These are phyloP conservation scores for Cordyceps cateniannulata DNA, from an alignment of 2,329 filamentous ascomycete genomes.

Conservation along the genomic window DNA sequence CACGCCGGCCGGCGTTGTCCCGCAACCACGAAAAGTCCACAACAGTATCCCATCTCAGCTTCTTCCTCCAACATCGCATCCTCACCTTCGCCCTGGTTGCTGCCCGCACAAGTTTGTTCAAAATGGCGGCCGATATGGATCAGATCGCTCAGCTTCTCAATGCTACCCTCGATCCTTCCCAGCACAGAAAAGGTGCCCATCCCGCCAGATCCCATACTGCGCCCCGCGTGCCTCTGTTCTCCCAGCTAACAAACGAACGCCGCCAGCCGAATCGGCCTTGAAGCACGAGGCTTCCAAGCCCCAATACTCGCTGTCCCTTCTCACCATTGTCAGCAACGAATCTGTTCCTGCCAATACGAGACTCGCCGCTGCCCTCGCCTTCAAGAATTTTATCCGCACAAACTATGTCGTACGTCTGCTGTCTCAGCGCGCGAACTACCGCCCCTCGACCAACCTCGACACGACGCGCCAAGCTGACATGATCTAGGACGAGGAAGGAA, in stretches of 20 bases:
- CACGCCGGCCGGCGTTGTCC: slow-evolving; percentile 5
- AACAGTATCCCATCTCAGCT: neutral
- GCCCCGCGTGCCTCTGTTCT: slow-evolving; percentile 21
- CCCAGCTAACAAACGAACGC: slow-evolving; percentile 30
- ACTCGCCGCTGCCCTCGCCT: slow-evolving; percentile 82
- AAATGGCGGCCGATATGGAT: slow-evolving; percentile 51
- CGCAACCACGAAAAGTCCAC: slow-evolving; percentile 14
- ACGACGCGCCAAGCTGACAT: slow-evolving; percentile 15
- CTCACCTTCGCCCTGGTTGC: slow-evolving; percentile 14
- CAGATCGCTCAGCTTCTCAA: slow-evolving; percentile 76
- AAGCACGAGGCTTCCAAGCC: slow-evolving; percentile 74
- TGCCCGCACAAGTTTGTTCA: slow-evolving; percentile 21
- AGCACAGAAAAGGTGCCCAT: slow-evolving; percentile 78
- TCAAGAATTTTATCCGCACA: slow-evolving; percentile 96
- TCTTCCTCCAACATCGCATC: slow-evolving; percentile 12
- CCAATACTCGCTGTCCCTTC: slow-evolving; percentile 78
- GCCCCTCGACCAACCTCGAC: slow-evolving; percentile 1
- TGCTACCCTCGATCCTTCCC: slow-evolving; percentile 79
- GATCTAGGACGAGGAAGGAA: slow-evolving; percentile 78
- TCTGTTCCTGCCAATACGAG: slow-evolving; percentile 69
- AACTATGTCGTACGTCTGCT: slow-evolving; percentile 69
- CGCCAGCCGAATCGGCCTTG: slow-evolving; percentile 72
- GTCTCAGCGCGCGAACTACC: neutral
- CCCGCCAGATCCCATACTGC: slow-evolving; percentile 20
- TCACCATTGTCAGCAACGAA: slow-evolving; percentile 81